Evolutionary conservation across 352 stramenopile species (phyloP), one percentile per base, ranked within the genome.

Genomic region (Elongisporangium senticosum): DNA sequence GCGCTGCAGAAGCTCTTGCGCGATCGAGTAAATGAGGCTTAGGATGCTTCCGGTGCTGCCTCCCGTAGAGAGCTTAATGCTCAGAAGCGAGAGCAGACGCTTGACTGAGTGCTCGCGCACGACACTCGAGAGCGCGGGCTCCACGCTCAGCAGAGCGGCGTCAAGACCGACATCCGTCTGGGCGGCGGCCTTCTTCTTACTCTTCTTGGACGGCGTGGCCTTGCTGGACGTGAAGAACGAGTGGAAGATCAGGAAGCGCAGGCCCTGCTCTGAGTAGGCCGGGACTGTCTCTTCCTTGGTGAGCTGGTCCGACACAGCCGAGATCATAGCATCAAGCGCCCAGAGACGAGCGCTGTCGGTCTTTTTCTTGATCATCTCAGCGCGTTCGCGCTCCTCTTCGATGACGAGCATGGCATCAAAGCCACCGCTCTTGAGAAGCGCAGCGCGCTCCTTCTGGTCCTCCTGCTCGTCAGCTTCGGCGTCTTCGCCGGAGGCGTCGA

Each of bases 331-430:
- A 55, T 94, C 85, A 7, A 94, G 48, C 20, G 85, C 77, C 85
- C 85, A 94, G 40, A 90, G 65, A 14, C 85, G 82, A 51, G 83
- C 82, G 19, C 75, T 82, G 61, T 86, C 72, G 43, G 76, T 71
- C 37, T 80, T 79, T 51, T 82, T 80, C 59, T 67, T 65, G 17
- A 80, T 24, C 37, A 65, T 54, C 55, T 85, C 77, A 17, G 77
- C 69, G n/a, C 79, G 85, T 58, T 94, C 85, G 48, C 83, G 86
- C 55, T 87, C 80, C 55, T 94, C 85, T 48, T 94, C 85, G 4
- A 92, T 71, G 17, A 79, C 79, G 22, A 94, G 61, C 56, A 94
- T 76, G 20, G 77, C 75, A 59, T 88, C 67, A 51, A 89, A 89
- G 49, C 73, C 79, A 53, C 69, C 79, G 61, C 65, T 67, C 59